A percentile compares a stretch with the other conserved stretches of the same genome.
Evolutionary conservation across 805 yeast species (phyloP).

Genomic region (Monosporozyma solicola): DNA sequence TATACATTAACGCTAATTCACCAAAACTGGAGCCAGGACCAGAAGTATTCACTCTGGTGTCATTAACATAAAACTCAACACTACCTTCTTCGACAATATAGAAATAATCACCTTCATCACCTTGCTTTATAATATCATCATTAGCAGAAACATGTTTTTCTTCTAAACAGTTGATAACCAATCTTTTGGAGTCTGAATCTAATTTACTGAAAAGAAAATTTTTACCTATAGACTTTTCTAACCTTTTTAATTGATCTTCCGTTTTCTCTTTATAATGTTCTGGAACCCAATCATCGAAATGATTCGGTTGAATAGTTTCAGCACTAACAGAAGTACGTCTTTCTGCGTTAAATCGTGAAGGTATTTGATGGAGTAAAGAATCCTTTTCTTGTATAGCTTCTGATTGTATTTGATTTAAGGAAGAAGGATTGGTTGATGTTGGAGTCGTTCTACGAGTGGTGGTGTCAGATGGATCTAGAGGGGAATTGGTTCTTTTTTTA

Average conservation of each 20-base stretch:
- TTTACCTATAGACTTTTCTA: constrained; percentile 61
- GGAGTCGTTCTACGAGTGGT: not conserved
- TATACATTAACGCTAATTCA: constrained; percentile 94
- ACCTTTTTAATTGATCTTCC: constrained; percentile 53
- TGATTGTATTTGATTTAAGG: not conserved
- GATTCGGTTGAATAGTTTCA: constrained; percentile 72
- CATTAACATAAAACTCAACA: constrained; percentile 71
- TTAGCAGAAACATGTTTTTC: constrained; percentile 56
- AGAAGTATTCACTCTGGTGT: constrained; percentile 56
- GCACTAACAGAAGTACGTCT: constrained; percentile 89
- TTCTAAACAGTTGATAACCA: constrained; percentile 73
- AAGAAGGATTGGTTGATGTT: not conserved
- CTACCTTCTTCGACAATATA: constrained; percentile 39
- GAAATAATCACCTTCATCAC: constrained; percentile 21
- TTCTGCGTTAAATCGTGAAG: constrained; percentile 54
- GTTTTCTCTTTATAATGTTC: constrained; percentile 45
- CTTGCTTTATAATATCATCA: constrained; percentile 35
- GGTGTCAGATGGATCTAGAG: constrained; percentile 1
- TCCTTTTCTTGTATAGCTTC: not conserved
- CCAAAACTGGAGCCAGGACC: constrained; percentile 90
- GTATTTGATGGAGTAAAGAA: not conserved
- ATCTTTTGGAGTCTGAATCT: constrained; percentile 64
- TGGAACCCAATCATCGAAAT: constrained; percentile 71
- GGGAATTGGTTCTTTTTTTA: constrained; percentile 1
- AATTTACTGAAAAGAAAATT: constrained; percentile 81